phyloP scores from a whole-genome alignment of 805 yeast species.

The Candida yuanshanica region DNA sequence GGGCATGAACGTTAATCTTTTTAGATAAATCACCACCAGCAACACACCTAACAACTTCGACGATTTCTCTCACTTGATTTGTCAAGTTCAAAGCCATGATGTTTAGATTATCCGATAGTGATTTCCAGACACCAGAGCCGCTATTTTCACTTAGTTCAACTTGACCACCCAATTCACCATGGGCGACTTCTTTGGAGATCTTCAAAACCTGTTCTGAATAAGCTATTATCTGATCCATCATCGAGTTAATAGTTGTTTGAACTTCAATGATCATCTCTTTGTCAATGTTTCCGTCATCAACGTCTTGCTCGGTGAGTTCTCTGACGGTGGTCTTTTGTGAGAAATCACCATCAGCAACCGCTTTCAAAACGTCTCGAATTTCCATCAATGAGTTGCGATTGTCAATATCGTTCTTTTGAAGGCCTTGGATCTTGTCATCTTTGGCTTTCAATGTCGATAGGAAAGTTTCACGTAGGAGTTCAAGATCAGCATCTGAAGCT shows the following conservation, averaged over 20 bases:
- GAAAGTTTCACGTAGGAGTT: conserved; percentile 1
- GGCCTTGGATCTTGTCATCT: not conserved
- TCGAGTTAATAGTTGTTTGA: conserved; percentile 72
- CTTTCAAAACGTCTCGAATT: conserved; percentile 55
- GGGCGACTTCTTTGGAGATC: conserved; percentile 85
- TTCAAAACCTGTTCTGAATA: conserved; percentile 54
- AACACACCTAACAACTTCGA: conserved; percentile 87
- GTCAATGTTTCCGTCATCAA: conserved; percentile 40
- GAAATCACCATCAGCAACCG: conserved; percentile 86
- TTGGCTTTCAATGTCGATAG: not conserved
- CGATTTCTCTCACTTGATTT: conserved; percentile 83
- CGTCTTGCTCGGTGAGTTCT: conserved; percentile 41
- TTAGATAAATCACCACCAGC: conserved; percentile 85
- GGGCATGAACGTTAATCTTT: conserved; percentile 83
- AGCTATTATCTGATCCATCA: conserved; percentile 82
- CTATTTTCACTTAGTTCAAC: conserved; percentile 65
- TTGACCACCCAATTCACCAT: conserved; percentile 87
- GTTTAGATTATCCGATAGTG: conserved; percentile 77
- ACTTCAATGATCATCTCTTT: conserved; percentile 50
- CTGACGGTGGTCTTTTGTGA: conserved; percentile 65
- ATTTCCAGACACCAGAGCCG: conserved; percentile 76
- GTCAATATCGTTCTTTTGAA: not conserved
- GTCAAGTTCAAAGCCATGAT: conserved; percentile 86
- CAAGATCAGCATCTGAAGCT: conserved; percentile 5
- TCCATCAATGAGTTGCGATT: conserved; percentile 2